Evolutionary conservation across 1,284 basidiomycete species (phyloP).

Genomic region (Ganoderma leucocontextum): DNA sequence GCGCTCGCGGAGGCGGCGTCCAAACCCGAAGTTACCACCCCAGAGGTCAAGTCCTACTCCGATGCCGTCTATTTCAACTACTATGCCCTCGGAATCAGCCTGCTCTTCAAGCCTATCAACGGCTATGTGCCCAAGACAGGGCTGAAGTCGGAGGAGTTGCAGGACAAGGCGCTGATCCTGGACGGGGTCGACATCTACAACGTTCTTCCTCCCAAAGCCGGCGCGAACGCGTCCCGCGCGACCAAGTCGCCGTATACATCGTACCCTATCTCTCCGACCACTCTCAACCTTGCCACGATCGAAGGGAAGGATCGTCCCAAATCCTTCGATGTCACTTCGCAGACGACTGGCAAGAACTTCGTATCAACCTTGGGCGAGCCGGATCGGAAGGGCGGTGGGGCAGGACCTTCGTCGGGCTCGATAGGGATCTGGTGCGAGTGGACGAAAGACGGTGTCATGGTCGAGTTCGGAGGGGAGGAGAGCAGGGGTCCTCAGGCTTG

Average conservation of each 20-base stretch:
- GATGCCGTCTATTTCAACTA: conserved; percentile 90
- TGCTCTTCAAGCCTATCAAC: conserved; percentile 69
- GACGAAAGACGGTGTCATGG: conserved; percentile 81
- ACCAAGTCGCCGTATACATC: conserved; percentile 56
- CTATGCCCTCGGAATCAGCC: conserved; percentile 77
- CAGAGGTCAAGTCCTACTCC: conserved; percentile 79
- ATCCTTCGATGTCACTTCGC: conserved; percentile 53
- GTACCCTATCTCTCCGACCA: conserved; percentile 61
- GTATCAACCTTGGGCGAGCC: conserved; percentile 83
- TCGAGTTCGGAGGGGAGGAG: conserved; percentile 82
- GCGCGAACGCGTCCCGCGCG: conserved; percentile 38
- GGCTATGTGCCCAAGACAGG: conserved; percentile 67
- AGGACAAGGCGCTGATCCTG: conserved; percentile 59
- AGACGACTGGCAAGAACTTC: conserved; percentile 79
- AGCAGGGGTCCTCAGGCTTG: conserved; percentile 83
- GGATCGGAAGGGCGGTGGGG: conserved; percentile 85
- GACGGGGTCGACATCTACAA: conserved; percentile 89
- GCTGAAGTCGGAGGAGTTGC: conserved; percentile 55
- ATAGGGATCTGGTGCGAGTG: conserved; percentile 94
- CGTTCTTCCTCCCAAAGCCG: conserved; percentile 43
- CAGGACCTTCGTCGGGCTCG: conserved; percentile 81
- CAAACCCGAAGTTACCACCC: conserved; percentile 40
- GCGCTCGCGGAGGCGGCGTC: conserved; percentile 44
- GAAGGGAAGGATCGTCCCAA: conserved; percentile 48
- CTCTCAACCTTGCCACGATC: conserved; percentile 51